Evolutionary conservation across 805 yeast genomes (phyloP).

Genomic region (Lipomyces mesembrius): DNA sequence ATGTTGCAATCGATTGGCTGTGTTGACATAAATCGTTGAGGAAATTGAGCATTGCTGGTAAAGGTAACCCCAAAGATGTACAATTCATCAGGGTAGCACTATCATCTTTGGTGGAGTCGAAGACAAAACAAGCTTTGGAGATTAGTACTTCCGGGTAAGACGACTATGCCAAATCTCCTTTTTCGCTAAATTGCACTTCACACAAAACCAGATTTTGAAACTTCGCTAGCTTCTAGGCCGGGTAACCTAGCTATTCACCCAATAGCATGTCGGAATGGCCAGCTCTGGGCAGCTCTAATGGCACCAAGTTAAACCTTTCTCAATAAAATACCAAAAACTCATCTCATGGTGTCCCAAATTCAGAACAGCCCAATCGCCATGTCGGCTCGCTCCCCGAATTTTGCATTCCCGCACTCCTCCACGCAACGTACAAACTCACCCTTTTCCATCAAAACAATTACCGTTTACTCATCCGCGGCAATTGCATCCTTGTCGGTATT

Average conservation of each 20-base stretch:
- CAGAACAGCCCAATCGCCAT: neutral
- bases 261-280: constrained; percentile 18
- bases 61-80: neutral
- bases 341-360: neutral
- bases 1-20: neutral
- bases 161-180: too few relatives aligned
- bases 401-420: constrained; percentile 1
- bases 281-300: neutral
- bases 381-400: neutral
- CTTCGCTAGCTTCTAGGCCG: neutral
- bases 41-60: neutral
- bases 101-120: too few relatives aligned
- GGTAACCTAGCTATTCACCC: constrained; percentile 1
- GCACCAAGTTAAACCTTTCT: neutral
- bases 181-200: neutral
- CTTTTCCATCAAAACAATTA: constrained; percentile 17
- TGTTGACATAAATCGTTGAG: neutral
- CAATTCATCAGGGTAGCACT: too few relatives aligned
- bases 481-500: neutral
- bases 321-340: neutral
- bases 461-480: neutral
- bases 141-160: neutral
- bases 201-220: constrained; percentile 1
- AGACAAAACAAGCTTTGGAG: neutral
- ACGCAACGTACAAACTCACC: neutral